A percentile compares a stretch with the other conserved stretches of the same genome.
Conservation (phyloP, 495 filamentous ascomycete genomes). For the Barbatosphaeria neglecta region DNA sequence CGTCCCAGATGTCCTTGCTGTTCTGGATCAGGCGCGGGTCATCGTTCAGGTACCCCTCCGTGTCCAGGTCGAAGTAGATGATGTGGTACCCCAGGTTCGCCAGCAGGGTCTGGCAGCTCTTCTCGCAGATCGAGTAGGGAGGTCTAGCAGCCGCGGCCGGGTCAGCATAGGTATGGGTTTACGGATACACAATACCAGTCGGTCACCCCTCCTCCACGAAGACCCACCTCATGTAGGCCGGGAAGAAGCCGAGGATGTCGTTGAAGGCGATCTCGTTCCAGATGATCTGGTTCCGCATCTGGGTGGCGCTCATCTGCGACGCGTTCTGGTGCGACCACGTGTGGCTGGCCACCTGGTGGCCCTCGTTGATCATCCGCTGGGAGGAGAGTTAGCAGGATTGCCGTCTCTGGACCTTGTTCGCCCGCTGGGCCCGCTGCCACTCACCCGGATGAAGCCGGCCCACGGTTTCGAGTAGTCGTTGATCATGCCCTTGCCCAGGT, state of each 20-base stretch:
- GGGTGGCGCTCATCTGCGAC: constrained; percentile 40
- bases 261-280: constrained; percentile 73
- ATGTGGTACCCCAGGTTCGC: constrained; percentile 63
- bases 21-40: constrained; percentile 47
- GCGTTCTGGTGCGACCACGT: constrained; percentile 76
- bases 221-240: constrained; percentile 62
- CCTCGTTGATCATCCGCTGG: constrained; percentile 51
- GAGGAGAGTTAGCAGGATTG: not conserved
- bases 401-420: constrained; percentile 13
- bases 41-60: constrained; percentile 62
- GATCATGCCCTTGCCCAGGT: constrained; percentile 59
- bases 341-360: constrained; percentile 79
- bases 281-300: constrained; percentile 56
- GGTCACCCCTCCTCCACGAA: too few relatives aligned
- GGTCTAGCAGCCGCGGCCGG: constrained; percentile 28
- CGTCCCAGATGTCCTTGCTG: constrained; percentile 62
- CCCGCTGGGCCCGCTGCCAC: constrained; percentile 1
- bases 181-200: too few relatives aligned
- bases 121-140: constrained; percentile 62
- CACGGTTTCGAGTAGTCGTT: constrained; percentile 48
- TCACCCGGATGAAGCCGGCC: constrained; percentile 45
- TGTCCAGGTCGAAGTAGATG: constrained; percentile 67
- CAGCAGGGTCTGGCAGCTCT: constrained; percentile 49
- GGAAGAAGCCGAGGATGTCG: constrained; percentile 69
- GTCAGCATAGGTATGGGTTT: constrained; percentile 3